Conservation (phyloP, 2,329 filamentous ascomycete species). For the Neofusicoccum parvum region DNA sequence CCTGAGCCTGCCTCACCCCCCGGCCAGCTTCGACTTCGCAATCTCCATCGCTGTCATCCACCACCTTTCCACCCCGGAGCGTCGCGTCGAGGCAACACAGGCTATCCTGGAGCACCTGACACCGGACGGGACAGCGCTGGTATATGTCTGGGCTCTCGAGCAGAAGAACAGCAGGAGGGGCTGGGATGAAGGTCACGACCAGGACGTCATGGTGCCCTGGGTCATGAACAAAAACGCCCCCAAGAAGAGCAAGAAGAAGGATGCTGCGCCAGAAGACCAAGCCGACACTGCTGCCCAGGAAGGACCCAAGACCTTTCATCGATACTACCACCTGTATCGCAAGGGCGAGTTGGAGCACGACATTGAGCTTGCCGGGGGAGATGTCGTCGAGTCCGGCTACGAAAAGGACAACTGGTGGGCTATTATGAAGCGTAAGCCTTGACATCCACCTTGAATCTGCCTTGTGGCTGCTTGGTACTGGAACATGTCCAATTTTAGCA, state of each 20-base stretch:
- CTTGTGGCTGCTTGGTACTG: background rate
- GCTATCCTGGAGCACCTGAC: slow-evolving; percentile 70
- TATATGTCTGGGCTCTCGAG: slow-evolving; percentile 96
- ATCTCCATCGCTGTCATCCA: slow-evolving; percentile 95
- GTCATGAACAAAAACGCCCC: slow-evolving; percentile 59
- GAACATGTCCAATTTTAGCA: background rate
- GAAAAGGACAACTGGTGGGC: slow-evolving; percentile 99
- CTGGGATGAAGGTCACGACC: slow-evolving; percentile 80
- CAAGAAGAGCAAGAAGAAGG: slow-evolving; percentile 33
- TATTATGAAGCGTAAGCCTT: slow-evolving; percentile 50
- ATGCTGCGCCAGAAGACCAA: slow-evolving; percentile 26
- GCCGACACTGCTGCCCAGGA: slow-evolving; percentile 24
- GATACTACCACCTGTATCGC: slow-evolving; percentile 93
- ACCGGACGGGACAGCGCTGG: slow-evolving; percentile 54
- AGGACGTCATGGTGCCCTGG: slow-evolving; percentile 97
- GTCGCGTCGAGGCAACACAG: slow-evolving; percentile 72
- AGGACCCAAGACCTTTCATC: slow-evolving; percentile 65
- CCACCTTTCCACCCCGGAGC: slow-evolving; percentile 77
- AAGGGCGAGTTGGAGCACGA: slow-evolving; percentile 85
- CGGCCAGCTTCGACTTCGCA: slow-evolving; percentile 73
- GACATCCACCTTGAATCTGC: background rate
- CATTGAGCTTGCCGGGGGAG: slow-evolving; percentile 72
- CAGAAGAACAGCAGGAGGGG: slow-evolving; percentile 83
- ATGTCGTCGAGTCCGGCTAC: slow-evolving; percentile 78
- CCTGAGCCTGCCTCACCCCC: slow-evolving; percentile 77